Base-by-base conservation (phyloP, 495 filamentous ascomycete species). In the Aspergillus carlsbadensis region DNA sequence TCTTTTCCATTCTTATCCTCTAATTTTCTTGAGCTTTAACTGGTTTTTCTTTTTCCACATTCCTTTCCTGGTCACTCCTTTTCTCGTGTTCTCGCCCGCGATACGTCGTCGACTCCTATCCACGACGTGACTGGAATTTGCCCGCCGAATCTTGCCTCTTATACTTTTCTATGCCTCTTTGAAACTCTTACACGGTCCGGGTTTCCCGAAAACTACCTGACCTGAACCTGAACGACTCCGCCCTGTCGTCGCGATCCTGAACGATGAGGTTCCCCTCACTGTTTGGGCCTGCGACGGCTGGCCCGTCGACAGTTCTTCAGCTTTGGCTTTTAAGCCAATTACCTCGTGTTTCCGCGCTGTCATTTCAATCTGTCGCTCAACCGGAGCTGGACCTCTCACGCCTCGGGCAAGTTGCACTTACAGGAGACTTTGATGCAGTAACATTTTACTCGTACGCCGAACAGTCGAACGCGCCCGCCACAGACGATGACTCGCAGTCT, bases 401-500 rank as follows among this genome's bases (percentile, higher is more conserved):
- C 52, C 79, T 98, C 45, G 94, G 95, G 52, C 84, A 86, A 58
- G 85, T 98, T 50, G 91, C 89, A 36, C 78, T 98, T 51, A 90
- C 86, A 10, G 94, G 94, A 57, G 87, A 98, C 72, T 99, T 98
- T 68, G 82, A 87, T 65, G 87, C 90, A 35, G 89, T 97, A 48
- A 96, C 95, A 29, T 78, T 98, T 15, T 98, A 92, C 76, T 77
- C 88, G 65, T 98, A 87, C 69, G 75, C 85, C 62, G 86, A 84
- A 59, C 92, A 99, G 70, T 85, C 80, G 34, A 83, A 95, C 71
- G 72, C 79, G 33, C 71, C 80, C 6, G 78, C 84, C 61, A 83
- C 64, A 56, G 82, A 79, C 46, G 90, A 94, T 79, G 90, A 89
- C 62, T 88, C 84, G 52, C 85, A 92, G 61, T 87, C 89, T 46